Evolutionary conservation across 768 basidiomycete species (phyloP), one percentile per base, ranked within the genome.

Genomic region (Boletellus ananiceps): DNA sequence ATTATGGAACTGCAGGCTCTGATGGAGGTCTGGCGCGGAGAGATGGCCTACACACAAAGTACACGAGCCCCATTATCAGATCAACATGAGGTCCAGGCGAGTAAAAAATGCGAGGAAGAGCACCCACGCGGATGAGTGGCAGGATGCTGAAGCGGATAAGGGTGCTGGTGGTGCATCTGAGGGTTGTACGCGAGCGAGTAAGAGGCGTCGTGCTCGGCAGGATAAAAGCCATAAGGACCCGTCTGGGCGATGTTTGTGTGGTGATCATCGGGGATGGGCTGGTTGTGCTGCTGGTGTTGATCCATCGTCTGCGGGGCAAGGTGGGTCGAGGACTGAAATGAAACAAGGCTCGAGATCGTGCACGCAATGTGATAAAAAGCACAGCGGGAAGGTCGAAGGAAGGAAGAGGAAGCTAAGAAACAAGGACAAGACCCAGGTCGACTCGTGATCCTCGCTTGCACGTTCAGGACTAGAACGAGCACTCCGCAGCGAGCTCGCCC

Each of bases 41-140:
- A 84, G 74, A 69, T 78, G 81, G 67, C 79, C 83, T 86, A 70
- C 61, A 72, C 60, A 74, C 63, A 71, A 74, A 69, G 69, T 72
- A 71, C 65, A 70, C 68, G 63, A 74, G 75, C 61, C 39, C 60
- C 60, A 77, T 76, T 74, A 83, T 82, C 77, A 78, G 81, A 83
- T 81, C 75, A 73, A 74, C 79, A 84, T 76, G 80, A 70, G 78
- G 72, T 70, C 62, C 44, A 72, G 69, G 69, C 50, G 69, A 64
- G 71, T 53, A 55, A 61, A 61, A 64, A 70, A 72, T 66, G 27
- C 63, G 65, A 69, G 65, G 67, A 71, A 73, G 71, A 67, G 65
- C 65, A 86, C 85, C 77, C 84, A 84, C 87, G 86, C 74, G 85
- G 72, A 74, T 79, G 80, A 69, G 80, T 76, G 69, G 72, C 76